phyloP scores from a whole-genome alignment of 768 basidiomycete genomes.

The Leccinum olivaceopallidum region DNA sequence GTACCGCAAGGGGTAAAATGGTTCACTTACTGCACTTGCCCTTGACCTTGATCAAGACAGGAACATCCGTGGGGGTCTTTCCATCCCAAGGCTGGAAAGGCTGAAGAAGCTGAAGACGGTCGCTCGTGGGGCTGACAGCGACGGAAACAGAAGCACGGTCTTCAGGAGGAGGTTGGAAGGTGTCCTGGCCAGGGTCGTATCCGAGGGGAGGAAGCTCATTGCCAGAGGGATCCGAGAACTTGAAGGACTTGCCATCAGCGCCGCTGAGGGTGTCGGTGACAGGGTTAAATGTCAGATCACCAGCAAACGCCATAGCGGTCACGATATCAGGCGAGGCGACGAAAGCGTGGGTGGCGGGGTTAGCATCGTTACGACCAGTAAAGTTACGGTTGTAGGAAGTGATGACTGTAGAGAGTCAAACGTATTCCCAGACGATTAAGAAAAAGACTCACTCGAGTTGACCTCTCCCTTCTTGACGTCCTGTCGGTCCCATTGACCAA shows the following conservation, averaged over 20 bases:
- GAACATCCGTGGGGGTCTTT: constrained; percentile 85
- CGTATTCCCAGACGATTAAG: background rate
- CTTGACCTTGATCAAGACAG: constrained; percentile 95
- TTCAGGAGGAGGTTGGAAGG: constrained; percentile 91
- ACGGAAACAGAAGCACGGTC: constrained; percentile 85
- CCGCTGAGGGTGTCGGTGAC: constrained; percentile 83
- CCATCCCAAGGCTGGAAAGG: constrained; percentile 95
- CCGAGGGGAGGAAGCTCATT: constrained; percentile 93
- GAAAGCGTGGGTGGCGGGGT: constrained; percentile 97
- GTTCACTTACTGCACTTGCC: constrained; percentile 93
- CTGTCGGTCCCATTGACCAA: constrained; percentile 97
- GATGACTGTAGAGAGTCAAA: constrained; percentile 60
- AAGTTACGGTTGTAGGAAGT: constrained; percentile 99
- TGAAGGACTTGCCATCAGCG: constrained; percentile 94
- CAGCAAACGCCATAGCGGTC: constrained; percentile 95
- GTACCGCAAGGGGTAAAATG: background rate
- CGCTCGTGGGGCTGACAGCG: constrained; percentile 79
- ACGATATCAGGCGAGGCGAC: constrained; percentile 94
- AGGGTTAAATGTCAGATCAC: constrained; percentile 95
- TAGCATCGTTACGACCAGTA: constrained; percentile 99
- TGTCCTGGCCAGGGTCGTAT: constrained; percentile 96
- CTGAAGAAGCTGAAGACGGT: constrained; percentile 87
- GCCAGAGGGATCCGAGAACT: constrained; percentile 90
- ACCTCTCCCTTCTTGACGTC: constrained; percentile 96
- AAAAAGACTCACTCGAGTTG: constrained; percentile 81